These are phyloP conservation scores for Teratosphaeria nubilosa DNA, from an alignment of 2,329 filamentous ascomycete species.

Conservation along the genomic window DNA sequence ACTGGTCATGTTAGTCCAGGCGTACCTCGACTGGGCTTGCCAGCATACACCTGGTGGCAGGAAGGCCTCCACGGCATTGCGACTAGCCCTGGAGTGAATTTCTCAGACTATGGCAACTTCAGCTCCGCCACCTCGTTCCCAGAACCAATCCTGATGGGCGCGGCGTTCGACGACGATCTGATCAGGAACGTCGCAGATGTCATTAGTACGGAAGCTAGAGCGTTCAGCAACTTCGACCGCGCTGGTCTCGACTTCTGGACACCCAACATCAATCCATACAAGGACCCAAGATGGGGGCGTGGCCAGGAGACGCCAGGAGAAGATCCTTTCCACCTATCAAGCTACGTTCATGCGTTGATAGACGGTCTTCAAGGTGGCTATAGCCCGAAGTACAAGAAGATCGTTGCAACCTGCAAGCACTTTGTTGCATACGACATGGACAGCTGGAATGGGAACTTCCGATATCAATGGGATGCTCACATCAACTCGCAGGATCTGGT, in stretches of 20 bases:
- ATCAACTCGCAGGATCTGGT: slow-evolving; percentile 52
- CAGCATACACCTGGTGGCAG: slow-evolving; percentile 52
- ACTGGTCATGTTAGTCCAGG: not conserved
- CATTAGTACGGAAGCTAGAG: slow-evolving; percentile 51
- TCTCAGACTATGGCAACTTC: slow-evolving; percentile 43
- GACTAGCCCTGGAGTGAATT: slow-evolving; percentile 44
- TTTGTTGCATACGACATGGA: slow-evolving; percentile 25
- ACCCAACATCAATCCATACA: slow-evolving; percentile 53
- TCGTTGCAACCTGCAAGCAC: slow-evolving; percentile 40
- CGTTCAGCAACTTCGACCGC: slow-evolving; percentile 52
- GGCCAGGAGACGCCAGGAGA: slow-evolving; percentile 34
- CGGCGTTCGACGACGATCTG: slow-evolving; percentile 54
- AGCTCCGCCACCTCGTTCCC: slow-evolving; percentile 56
- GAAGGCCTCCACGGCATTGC: slow-evolving; percentile 56
- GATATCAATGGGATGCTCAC: slow-evolving; percentile 40
- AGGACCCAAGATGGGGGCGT: slow-evolving; percentile 38
- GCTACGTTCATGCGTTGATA: slow-evolving; percentile 26
- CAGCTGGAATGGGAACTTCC: slow-evolving; percentile 2
- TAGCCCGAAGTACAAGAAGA: slow-evolving; percentile 25
- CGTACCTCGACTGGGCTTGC: slow-evolving; percentile 41
- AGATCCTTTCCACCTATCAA: slow-evolving; percentile 24
- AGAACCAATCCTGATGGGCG: slow-evolving; percentile 51
- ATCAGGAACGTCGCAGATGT: slow-evolving; percentile 47
- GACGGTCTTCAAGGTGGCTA: slow-evolving; percentile 25
- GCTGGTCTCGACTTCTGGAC: slow-evolving; percentile 53